phyloP scores from a whole-genome alignment of 768 basidiomycete genomes.

The Russula vinacea region DNA sequence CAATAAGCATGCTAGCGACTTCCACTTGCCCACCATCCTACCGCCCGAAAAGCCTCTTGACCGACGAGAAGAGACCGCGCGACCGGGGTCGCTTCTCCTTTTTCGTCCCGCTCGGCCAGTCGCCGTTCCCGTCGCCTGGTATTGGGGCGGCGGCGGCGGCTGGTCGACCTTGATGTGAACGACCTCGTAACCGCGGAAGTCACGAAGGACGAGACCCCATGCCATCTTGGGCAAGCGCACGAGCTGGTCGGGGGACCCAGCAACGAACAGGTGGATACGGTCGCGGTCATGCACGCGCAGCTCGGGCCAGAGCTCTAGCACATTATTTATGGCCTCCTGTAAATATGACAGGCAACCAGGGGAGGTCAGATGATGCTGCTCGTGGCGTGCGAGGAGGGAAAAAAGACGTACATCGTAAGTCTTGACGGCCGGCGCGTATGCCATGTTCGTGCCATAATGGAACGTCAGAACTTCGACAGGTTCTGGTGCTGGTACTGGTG shows the following conservation, averaged over 20 bases:
- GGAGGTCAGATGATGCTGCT: not conserved
- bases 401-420: slow-evolving; percentile 21
- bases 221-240: slow-evolving; percentile 26
- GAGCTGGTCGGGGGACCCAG: slow-evolving; percentile 11
- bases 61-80: slow-evolving; percentile 16
- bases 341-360: not conserved
- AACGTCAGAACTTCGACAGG: slow-evolving; percentile 27
- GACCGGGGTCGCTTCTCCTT: not conserved
- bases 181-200: slow-evolving; percentile 24
- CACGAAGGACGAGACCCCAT: slow-evolving; percentile 20
- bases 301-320: slow-evolving; percentile 24
- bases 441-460: slow-evolving; percentile 23
- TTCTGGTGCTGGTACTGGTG: not conserved
- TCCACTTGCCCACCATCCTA: not conserved
- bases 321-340: slow-evolving; percentile 23
- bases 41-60: slow-evolving; percentile 14
- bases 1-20: not conserved
- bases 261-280: slow-evolving; percentile 19
- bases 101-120: not conserved
- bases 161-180: slow-evolving; percentile 23
- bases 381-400: not conserved
- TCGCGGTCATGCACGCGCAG: slow-evolving; percentile 5
- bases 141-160: slow-evolving; percentile 20
- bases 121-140: slow-evolving; percentile 17
- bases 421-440: slow-evolving; percentile 24